These are phyloP conservation scores for Draba incana DNA, from an alignment of 345 rosid species.

Conservation along the genomic window DNA sequence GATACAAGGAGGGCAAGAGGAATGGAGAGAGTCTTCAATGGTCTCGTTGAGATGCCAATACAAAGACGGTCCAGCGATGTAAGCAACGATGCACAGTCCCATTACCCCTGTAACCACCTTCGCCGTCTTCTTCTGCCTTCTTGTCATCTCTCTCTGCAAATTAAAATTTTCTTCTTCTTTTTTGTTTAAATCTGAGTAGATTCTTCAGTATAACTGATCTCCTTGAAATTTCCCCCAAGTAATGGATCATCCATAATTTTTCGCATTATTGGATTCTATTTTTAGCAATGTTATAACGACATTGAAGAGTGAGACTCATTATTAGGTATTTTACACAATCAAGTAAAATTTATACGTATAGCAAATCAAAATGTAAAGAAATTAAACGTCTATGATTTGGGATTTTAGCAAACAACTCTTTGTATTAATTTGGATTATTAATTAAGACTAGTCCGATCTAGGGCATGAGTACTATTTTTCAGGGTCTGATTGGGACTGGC, in stretches of 20 bases:
- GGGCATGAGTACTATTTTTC: too few species aligned
- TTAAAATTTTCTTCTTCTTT: slow-evolving; percentile 19
- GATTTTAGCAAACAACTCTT: too few species aligned
- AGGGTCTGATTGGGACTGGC: too few species aligned
- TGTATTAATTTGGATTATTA: too few species aligned
- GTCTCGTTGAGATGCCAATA: slow-evolving; percentile 59
- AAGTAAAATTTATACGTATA: too few species aligned
- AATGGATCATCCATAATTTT: slow-evolving; percentile 36
- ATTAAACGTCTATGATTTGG: too few species aligned
- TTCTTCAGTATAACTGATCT: slow-evolving; percentile 30
- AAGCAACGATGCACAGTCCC: slow-evolving; percentile 53
- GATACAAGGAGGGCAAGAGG: slow-evolving; percentile 53
- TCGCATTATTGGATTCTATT: slow-evolving; percentile 24
- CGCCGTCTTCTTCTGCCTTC: slow-evolving; percentile 49
- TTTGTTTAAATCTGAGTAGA: slow-evolving; percentile 32
- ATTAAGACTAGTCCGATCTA: too few species aligned
- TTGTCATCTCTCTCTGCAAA: slow-evolving; percentile 41
- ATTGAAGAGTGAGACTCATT: too few species aligned
- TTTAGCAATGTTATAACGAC: slow-evolving; percentile 15
- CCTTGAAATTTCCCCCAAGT: slow-evolving; percentile 32
- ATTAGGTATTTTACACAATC: too few species aligned
- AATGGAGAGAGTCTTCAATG: slow-evolving; percentile 40
- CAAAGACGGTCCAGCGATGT: slow-evolving; percentile 58
- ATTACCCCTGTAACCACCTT: slow-evolving; percentile 45
- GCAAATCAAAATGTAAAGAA: too few species aligned